Percentiles rank a stretch among this genome's conserved stretches.
These are phyloP conservation scores for Stemphylium lycopersici DNA, from an alignment of 2,329 filamentous ascomycete genomes.

Conservation along the genomic window DNA sequence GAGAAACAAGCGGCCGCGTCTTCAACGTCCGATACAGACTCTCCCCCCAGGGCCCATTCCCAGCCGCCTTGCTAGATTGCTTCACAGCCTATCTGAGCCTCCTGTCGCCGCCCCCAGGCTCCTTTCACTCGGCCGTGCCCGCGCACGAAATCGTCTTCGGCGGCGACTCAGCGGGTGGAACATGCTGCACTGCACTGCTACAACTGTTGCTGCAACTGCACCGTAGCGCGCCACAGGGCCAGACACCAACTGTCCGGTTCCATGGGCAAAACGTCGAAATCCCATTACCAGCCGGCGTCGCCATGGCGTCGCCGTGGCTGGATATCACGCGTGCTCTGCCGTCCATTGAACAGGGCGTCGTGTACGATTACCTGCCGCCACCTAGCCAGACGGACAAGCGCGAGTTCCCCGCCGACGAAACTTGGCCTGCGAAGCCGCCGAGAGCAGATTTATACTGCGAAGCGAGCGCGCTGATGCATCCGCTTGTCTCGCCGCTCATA, in stretches of 20 bases:
- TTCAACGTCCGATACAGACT: slow-evolving; percentile 78
- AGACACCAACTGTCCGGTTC: slow-evolving; percentile 60
- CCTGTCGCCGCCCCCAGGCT: slow-evolving; percentile 71
- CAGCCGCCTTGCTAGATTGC: slow-evolving; percentile 74
- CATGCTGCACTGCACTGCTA: slow-evolving; percentile 69
- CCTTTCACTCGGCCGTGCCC: slow-evolving; percentile 69
- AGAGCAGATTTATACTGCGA: slow-evolving; percentile 57
- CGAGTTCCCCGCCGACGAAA: slow-evolving; percentile 56
- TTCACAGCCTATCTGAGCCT: slow-evolving; percentile 74
- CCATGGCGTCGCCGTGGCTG: slow-evolving; percentile 71
- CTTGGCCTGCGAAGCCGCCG: slow-evolving; percentile 55
- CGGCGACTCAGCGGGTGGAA: slow-evolving; percentile 79
- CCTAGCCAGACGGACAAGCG: slow-evolving; percentile 46
- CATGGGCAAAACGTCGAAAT: slow-evolving; percentile 64
- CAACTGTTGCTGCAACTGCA: slow-evolving; percentile 72
- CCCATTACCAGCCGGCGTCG: slow-evolving; percentile 70
- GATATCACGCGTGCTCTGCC: slow-evolving; percentile 71
- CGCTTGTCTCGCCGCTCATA: slow-evolving; percentile 69
- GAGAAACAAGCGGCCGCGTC: slow-evolving; percentile 69
- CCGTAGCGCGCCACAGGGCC: slow-evolving; percentile 50
- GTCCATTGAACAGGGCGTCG: slow-evolving; percentile 58
- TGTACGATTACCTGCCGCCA: slow-evolving; percentile 69
- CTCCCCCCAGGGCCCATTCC: slow-evolving; percentile 76
- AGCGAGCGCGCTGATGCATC: slow-evolving; percentile 61
- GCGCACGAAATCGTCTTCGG: slow-evolving; percentile 72